Evolutionary conservation across 2,329 filamentous ascomycete species (phyloP).

Genomic region (Annulohypoxylon truncatum): DNA sequence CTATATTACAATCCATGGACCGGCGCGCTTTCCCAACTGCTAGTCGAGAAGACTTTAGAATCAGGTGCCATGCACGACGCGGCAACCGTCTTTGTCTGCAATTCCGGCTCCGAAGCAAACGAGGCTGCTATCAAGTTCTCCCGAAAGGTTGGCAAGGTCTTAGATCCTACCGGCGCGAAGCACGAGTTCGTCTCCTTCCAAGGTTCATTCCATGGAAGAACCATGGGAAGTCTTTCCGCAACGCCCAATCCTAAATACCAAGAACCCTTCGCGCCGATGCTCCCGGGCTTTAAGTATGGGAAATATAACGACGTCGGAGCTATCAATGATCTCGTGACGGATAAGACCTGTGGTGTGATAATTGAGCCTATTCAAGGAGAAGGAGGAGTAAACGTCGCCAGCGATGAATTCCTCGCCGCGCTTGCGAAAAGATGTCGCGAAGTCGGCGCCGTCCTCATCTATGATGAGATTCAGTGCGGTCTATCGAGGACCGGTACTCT

Average conservation of each 20-base stretch:
- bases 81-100: conserved; percentile 88
- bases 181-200: conserved; percentile 90
- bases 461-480: conserved; percentile 98
- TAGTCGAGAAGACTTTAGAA: conserved; percentile 83
- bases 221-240: conserved; percentile 94
- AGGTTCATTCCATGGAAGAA: conserved; percentile 94
- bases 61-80: conserved; percentile 86
- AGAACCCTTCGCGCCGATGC: conserved; percentile 92
- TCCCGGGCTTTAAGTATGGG: conserved; percentile 91
- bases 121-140: conserved; percentile 98
- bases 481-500: conserved; percentile 86
- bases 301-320: conserved; percentile 83
- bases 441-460: conserved; percentile 89
- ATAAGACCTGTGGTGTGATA: conserved; percentile 91
- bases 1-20: conserved; percentile 98
- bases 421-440: conserved; percentile 87
- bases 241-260: conserved; percentile 99
- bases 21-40: conserved; percentile 84
- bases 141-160: conserved; percentile 84
- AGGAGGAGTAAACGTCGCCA: conserved; percentile 88
- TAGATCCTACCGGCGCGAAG: conserved; percentile 79
- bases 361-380: conserved; percentile 98
- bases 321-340: conserved; percentile 79
- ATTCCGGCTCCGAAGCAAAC: conserved; percentile 96
- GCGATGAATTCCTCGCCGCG: conserved; percentile 82